phyloP scores from a whole-genome alignment of 108 stramenopile species.

The Skeletonema tropicum region DNA sequence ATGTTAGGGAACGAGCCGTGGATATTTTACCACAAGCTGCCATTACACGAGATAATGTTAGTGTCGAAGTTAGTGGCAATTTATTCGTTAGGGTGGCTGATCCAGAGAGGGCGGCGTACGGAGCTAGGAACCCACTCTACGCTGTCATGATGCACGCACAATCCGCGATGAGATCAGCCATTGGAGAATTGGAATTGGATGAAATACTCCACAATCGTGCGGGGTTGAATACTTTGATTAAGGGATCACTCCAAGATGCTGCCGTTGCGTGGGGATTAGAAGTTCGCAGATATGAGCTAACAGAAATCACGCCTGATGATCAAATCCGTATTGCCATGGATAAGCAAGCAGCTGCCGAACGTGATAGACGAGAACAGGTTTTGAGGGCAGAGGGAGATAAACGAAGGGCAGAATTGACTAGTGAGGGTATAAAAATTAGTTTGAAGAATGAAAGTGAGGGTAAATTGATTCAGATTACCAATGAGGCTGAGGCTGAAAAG shows the following conservation, averaged over 20 bases:
- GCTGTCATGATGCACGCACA: slow-evolving; percentile 96
- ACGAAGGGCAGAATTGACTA: slow-evolving; percentile 85
- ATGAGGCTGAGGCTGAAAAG: slow-evolving; percentile 93
- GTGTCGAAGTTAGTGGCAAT: slow-evolving; percentile 97
- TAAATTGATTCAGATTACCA: slow-evolving; percentile 86
- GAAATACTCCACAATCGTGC: slow-evolving; percentile 97
- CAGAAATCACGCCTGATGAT: slow-evolving; percentile 95
- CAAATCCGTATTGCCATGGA: slow-evolving; percentile 97
- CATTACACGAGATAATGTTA: slow-evolving; percentile 98
- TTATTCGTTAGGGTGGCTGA: slow-evolving; percentile 94
- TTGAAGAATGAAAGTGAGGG: slow-evolving; percentile 98
- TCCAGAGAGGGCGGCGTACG: slow-evolving; percentile 94
- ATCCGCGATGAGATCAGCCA: slow-evolving; percentile 97
- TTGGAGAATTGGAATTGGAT: slow-evolving; percentile 99
- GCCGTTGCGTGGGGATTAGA: slow-evolving; percentile 96
- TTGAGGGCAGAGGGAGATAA: slow-evolving; percentile 96
- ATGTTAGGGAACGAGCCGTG: slow-evolving; percentile 93
- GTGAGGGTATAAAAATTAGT: slow-evolving; percentile 95
- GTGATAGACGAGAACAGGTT: slow-evolving; percentile 93
- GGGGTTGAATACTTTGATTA: slow-evolving; percentile 89
- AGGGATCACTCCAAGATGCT: slow-evolving; percentile 91
- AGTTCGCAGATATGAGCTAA: slow-evolving; percentile 95
- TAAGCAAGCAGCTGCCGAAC: slow-evolving; percentile 97
- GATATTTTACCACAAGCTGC: slow-evolving; percentile 93
- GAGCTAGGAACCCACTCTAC: slow-evolving; percentile 94